phyloP scores from a whole-genome alignment of 1,139 yeast genomes.

The Suhomyces anneliseae region DNA sequence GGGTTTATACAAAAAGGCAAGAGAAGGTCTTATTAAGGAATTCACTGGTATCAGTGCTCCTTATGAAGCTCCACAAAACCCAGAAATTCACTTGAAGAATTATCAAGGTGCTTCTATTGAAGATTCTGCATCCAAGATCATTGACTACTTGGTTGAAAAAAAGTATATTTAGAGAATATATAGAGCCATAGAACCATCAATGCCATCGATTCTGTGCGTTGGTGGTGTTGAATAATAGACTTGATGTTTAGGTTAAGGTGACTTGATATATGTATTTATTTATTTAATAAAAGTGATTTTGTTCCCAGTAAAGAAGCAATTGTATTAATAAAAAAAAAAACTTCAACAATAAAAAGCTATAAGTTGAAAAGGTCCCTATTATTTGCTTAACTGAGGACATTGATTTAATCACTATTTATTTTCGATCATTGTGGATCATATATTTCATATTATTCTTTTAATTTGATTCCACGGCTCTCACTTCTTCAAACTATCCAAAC shows the following conservation, averaged over 20 bases:
- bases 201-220: too few relatives aligned
- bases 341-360: too few relatives aligned
- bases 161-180: conserved; percentile 37
- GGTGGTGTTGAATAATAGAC: not conserved
- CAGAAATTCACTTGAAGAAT: conserved; percentile 82
- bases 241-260: not conserved
- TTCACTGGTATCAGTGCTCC: conserved; percentile 97
- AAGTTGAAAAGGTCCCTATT: too few relatives aligned
- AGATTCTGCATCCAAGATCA: conserved; percentile 74
- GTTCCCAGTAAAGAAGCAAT: too few relatives aligned
- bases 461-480: conserved; percentile 11
- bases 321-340: too few relatives aligned
- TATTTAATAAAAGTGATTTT: not conserved
- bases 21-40: conserved; percentile 91
- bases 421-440: too few relatives aligned
- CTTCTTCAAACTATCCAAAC: conserved; percentile 80
- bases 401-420: too few relatives aligned
- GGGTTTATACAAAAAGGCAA: conserved; percentile 93
- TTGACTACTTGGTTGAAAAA: conserved; percentile 63
- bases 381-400: too few relatives aligned
- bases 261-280: not conserved
- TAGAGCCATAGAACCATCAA: not conserved
- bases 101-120: conserved; percentile 67
- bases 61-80: conserved; percentile 83
- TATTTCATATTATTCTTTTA: not conserved